These are phyloP conservation scores for Circinella umbellata DNA, from an alignment of 371 early-diverging fungal genomes.

Conservation along the genomic window DNA sequence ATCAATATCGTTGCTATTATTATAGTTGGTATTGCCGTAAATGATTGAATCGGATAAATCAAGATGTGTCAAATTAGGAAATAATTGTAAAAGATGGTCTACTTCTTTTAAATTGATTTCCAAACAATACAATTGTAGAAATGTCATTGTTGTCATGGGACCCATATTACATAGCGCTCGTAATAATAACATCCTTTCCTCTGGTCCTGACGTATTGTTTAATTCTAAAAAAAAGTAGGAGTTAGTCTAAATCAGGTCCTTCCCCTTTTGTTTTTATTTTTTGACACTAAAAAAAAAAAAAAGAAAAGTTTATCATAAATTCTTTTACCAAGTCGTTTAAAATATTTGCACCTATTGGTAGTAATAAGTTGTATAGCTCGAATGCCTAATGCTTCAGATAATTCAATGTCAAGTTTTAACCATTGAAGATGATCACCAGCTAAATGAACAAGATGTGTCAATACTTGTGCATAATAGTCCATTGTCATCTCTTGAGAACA, in stretches of 20 bases:
- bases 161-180: conserved; percentile 10
- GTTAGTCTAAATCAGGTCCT: neutral
- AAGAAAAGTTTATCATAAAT: neutral
- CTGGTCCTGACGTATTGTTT: conserved; percentile 16
- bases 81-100: neutral
- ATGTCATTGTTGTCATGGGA: conserved; percentile 5
- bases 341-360: conserved; percentile 1
- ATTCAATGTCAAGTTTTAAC: conserved; percentile 9
- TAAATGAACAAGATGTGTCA: conserved; percentile 1
- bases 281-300: neutral
- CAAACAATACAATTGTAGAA: conserved; percentile 10
- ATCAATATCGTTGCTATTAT: neutral
- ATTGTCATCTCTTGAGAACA: neutral
- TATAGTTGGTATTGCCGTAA: neutral
- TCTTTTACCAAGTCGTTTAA: conserved; percentile 9
- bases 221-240: neutral
- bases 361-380: conserved; percentile 12
- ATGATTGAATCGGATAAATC: conserved; percentile 10
- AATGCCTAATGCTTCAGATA: conserved; percentile 12
- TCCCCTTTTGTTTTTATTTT: neutral
- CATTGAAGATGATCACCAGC: conserved; percentile 10
- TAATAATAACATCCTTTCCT: conserved; percentile 2
- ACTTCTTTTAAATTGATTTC: conserved; percentile 6
- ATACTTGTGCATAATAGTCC: neutral
- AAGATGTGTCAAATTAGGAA: conserved; percentile 7